A percentile compares a stretch with the other conserved stretches of the same genome.
These are phyloP conservation scores for Epithele typhae DNA, from an alignment of 768 basidiomycete genomes.

Conservation along the genomic window DNA sequence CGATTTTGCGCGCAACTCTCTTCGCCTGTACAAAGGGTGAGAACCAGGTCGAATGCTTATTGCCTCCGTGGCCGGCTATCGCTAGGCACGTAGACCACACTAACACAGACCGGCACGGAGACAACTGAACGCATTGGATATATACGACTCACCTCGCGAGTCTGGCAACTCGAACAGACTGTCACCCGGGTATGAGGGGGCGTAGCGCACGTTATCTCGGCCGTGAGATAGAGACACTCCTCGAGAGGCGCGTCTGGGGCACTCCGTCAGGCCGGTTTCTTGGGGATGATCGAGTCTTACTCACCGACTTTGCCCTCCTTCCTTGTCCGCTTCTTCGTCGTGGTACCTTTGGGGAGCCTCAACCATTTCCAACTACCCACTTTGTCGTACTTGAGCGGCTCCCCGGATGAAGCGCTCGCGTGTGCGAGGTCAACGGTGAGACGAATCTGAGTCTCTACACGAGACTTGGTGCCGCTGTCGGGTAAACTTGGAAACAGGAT, in stretches of 20 bases:
- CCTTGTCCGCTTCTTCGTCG: conserved; percentile 79
- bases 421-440: conserved; percentile 77
- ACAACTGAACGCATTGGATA: neutral
- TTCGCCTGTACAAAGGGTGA: conserved; percentile 57
- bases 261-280: conserved; percentile 10
- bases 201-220: conserved; percentile 77
- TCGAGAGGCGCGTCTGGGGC: conserved; percentile 58
- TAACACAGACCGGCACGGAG: too few relatives aligned
- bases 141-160: conserved; percentile 62
- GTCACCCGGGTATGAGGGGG: conserved; percentile 71
- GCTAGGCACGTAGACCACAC: too few relatives aligned
- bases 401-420: conserved; percentile 51
- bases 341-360: conserved; percentile 72
- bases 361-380: conserved; percentile 92
- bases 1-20: conserved; percentile 84
- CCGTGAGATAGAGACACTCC: conserved; percentile 68
- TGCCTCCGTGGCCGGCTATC: too few relatives aligned
- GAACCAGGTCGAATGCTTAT: conserved; percentile 2
- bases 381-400: conserved; percentile 65
- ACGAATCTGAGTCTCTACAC: conserved; percentile 94
- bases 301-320: conserved; percentile 81
- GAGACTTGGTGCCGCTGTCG: conserved; percentile 77
- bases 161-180: conserved; percentile 85
- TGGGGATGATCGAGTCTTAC: conserved; percentile 16
- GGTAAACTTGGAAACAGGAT: conserved; percentile 85